A percentile compares a stretch with the other conserved stretches of the same genome.
These are phyloP conservation scores for Cyberlindnera mrakii DNA, from an alignment of 805 yeast genomes.

Conservation along the genomic window DNA sequence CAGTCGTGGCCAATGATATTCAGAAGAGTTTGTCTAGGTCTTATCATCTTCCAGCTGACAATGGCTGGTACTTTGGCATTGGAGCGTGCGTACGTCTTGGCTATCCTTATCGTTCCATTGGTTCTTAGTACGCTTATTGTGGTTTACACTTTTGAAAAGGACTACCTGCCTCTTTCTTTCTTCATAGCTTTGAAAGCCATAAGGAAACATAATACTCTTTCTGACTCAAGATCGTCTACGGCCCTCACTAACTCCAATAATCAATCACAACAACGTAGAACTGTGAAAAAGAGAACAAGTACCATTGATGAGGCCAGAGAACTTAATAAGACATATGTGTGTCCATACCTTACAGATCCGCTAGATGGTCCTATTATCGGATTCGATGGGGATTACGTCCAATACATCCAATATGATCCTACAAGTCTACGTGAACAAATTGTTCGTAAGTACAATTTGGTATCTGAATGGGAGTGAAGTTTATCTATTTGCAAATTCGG, in stretches of 20 bases:
- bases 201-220: conserved; percentile 4
- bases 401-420: conserved; percentile 19
- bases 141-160: conserved; percentile 76
- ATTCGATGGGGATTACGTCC: conserved; percentile 25
- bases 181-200: conserved; percentile 87
- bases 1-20: conserved; percentile 91
- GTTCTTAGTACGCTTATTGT: conserved; percentile 62
- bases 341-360: conserved; percentile 64
- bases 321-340: conserved; percentile 53
- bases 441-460: conserved; percentile 13
- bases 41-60: conserved; percentile 79
- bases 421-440: conserved; percentile 17
- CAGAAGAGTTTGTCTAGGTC: conserved; percentile 75
- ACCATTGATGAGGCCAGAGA: conserved; percentile 25
- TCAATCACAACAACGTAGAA: not conserved
- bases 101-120: conserved; percentile 68
- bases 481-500: not conserved
- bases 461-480: conserved; percentile 24
- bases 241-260: not conserved
- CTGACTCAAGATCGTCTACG: not conserved
- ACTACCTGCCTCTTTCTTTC: conserved; percentile 73
- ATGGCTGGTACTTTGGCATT: conserved; percentile 89
- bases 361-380: conserved; percentile 84
- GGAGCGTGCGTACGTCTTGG: conserved; percentile 71
- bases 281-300: conserved; percentile 17